Base-by-base conservation (phyloP, 441 rosid genomes). In the Omphalea diandra region DNA sequence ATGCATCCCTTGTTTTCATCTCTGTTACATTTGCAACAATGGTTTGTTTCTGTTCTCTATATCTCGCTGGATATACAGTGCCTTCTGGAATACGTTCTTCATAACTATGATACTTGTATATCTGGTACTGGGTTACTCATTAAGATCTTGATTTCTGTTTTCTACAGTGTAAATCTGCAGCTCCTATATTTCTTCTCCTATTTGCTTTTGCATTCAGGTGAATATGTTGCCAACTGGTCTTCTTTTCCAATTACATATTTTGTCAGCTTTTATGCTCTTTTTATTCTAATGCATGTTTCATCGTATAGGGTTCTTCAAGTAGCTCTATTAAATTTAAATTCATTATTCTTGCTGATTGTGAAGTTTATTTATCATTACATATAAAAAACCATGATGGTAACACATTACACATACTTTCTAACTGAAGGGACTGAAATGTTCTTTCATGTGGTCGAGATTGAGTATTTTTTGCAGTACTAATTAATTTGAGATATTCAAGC, bases 191-290 rank as follows among this genome's bases (percentile, higher is more conserved):
- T 83, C 99, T 95, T 69, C 89, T 95, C 63, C 67, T 95, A 56
- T 95, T 95, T 75, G 97, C 99, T 77, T 95, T 95, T 87, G 97
- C 97, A 67, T 95, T 95, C 91, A 95, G 97, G 99, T 95, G 78
- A 80, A 68, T 55, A 71, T 82, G 68, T 80, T 47, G 62, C 38
- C 36, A 27, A 29, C 50, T 67, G 54, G 63, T n/a, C 40, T 71
- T 73, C 33, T 35, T 65, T 15, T 49, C 52, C 31, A 26, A 43
- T 57, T 40, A 63, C 52, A 14, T 20, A 33, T 56, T 40, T 18
- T 55, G 17, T 8, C 46, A 15, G 5, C n/a, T 27, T 18, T 38
- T 60, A 18, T n/a, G 12, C 32, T 32, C 35, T 20, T 29, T 36
- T 18, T 43, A 5, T 24, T 57, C 5, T 61, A 60, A 59, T 38